These are phyloP conservation scores for Leucocoprinus birnbaumii DNA, from an alignment of 768 basidiomycete genomes.

Conservation along the genomic window DNA sequence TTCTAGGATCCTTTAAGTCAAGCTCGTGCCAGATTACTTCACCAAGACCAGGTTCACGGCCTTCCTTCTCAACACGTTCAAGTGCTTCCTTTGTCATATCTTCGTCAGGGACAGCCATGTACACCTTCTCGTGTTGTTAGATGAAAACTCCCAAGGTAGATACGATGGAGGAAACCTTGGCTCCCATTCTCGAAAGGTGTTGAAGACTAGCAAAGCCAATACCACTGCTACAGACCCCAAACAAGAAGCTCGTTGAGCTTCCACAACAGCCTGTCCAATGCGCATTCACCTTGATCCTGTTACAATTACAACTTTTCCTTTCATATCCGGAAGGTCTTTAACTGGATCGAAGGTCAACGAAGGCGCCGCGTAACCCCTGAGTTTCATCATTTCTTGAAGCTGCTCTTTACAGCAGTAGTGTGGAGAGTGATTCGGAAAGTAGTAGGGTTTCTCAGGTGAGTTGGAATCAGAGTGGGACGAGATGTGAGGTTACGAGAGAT, in stretches of 20 bases:
- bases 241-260: not conserved
- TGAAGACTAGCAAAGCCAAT: constrained; percentile 5
- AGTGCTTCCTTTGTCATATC: constrained; percentile 45
- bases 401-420: too few species aligned
- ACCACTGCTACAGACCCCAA: not conserved
- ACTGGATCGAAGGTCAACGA: not conserved
- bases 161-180: not conserved
- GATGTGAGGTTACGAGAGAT: too few species aligned
- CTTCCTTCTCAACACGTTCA: constrained; percentile 29
- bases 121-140: constrained; percentile 25
- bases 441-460: too few species aligned
- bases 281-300: constrained; percentile 3
- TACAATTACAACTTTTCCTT: constrained; percentile 9
- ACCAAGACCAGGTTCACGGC: constrained; percentile 26
- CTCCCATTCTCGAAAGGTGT: not conserved
- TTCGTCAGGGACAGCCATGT: constrained; percentile 50
- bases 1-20: constrained; percentile 44
- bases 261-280: not conserved
- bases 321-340: constrained; percentile 3
- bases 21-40: constrained; percentile 47
- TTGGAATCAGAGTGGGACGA: too few species aligned
- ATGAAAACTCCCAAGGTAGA: too few species aligned
- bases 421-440: too few species aligned
- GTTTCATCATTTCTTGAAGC: too few species aligned
- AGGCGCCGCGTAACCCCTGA: not conserved